Evolutionary conservation across 2,329 filamentous ascomycete species (phyloP), one percentile per base, ranked within the genome.

Genomic region (Curvularia verruculosa): DNA sequence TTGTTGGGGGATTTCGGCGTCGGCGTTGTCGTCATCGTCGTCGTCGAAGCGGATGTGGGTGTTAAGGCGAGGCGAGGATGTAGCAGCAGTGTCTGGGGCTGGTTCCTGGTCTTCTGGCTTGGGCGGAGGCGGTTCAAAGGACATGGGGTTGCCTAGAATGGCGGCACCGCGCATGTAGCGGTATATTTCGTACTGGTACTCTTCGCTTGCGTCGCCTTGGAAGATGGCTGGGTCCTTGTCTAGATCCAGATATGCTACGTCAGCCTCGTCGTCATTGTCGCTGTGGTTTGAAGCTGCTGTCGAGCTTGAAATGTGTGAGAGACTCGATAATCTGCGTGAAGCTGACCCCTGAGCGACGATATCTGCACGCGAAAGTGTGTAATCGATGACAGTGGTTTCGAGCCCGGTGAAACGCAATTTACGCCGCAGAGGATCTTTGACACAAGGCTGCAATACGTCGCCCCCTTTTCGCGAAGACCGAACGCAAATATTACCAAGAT

Each of bases 401-500:
- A 88, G 73, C 1, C 79, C 78, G 13, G 84, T 85, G 54, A 85
- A 79, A 2, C 81, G 80, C 23, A 87, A 69, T 40, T 79, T 82
- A 21, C 70, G 67, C 13, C 64, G 63, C 10, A 71, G 40, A 5
- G 73, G 72, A 18, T 69, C 66, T n/a, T 76, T 76, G 56, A 81
- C 74, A 1, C 71, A 58, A 0, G 67, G 64, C 15, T 68, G 48
- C 18, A 57, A 55, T 34, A 75, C 68, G 18, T 72, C 73, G n/a
- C 68, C 59, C 12, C 57, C 57, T 13, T 56, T 37, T 7, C 62
- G 58, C 18, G 64, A 66, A 8, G 70, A 71, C 8, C 68, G 63
- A 44, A 88, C 82, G 67, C 87, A 89, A 18, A 89, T 83, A 64
- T 89, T 89, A n/a, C 86, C 86, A 34, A 87, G 77, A 72, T 89